Evolutionary conservation across 148 eudicot species (phyloP).

Genomic region (Oxyria digyna): DNA sequence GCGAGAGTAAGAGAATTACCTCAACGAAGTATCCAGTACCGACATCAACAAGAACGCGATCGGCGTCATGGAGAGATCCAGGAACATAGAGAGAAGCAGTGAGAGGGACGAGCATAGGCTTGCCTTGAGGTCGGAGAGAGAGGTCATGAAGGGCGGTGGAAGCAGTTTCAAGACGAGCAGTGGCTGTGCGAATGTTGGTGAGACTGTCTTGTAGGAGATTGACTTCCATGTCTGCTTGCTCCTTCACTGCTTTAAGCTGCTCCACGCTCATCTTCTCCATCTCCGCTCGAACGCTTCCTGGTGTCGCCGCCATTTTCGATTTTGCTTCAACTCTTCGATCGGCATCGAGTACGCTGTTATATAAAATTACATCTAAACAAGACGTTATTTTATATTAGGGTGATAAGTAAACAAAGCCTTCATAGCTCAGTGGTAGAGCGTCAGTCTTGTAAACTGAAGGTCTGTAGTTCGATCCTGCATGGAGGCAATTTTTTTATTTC

Average conservation of each 20-base stretch:
- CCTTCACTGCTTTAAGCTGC: constrained; percentile 69
- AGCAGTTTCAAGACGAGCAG: constrained; percentile 72
- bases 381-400: no score
- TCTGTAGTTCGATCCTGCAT: constrained; percentile 49
- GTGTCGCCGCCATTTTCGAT: constrained; percentile 12
- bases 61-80: constrained; percentile 68
- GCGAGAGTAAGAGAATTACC: constrained; percentile 17
- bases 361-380: not conserved
- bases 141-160: constrained; percentile 70
- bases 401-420: constrained; percentile 8
- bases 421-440: constrained; percentile 58
- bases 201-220: constrained; percentile 86
- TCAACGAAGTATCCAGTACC: constrained; percentile 95
- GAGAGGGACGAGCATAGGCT: constrained; percentile 83
- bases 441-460: constrained; percentile 53
- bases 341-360: not conserved
- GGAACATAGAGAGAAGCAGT: constrained; percentile 95
- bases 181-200: constrained; percentile 85
- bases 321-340: not conserved
- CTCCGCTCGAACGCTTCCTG: constrained; percentile 23
- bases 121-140: constrained; percentile 77
- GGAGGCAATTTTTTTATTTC: constrained; percentile 16
- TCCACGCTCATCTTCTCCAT: constrained; percentile 73
- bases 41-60: constrained; percentile 76
- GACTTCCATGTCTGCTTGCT: constrained; percentile 68